These are phyloP conservation scores for Exophiala sp. DNA, from an alignment of 2,329 filamentous ascomycete genomes.

Conservation along the genomic window DNA sequence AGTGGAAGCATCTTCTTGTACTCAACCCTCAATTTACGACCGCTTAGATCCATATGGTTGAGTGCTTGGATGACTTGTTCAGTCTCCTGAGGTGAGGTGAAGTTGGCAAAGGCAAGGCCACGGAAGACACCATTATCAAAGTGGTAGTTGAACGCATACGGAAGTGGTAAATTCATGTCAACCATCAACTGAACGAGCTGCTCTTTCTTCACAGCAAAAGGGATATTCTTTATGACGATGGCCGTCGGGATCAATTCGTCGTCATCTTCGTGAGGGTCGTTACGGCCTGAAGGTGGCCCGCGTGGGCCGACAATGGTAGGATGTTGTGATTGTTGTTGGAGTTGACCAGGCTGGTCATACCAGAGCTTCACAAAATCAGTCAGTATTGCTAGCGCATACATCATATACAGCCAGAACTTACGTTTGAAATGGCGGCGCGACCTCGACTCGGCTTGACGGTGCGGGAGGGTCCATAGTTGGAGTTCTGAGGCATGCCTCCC, in stretches of 20 bases:
- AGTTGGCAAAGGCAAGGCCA: slow-evolving; percentile 95
- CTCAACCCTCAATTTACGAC: slow-evolving; percentile 89
- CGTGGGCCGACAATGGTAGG: slow-evolving; percentile 44
- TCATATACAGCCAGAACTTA: slow-evolving; percentile 47
- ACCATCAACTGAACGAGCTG: slow-evolving; percentile 91
- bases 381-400: slow-evolving; percentile 9
- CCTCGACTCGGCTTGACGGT: slow-evolving; percentile 57
- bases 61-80: slow-evolving; percentile 86
- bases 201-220: slow-evolving; percentile 97
- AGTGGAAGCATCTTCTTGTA: slow-evolving; percentile 99
- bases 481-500: slow-evolving; percentile 26
- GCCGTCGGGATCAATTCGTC: slow-evolving; percentile 96
- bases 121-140: slow-evolving; percentile 98
- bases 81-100: slow-evolving; percentile 92
- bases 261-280: slow-evolving; percentile 43
- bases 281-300: slow-evolving; percentile 40
- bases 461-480: slow-evolving; percentile 49
- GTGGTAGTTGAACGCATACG: slow-evolving; percentile 97
- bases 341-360: slow-evolving; percentile 52
- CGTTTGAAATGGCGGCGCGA: slow-evolving; percentile 65
- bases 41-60: slow-evolving; percentile 94
- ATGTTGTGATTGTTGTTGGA: slow-evolving; percentile 40
- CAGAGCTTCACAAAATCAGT: slow-evolving; percentile 50
- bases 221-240: slow-evolving; percentile 99
- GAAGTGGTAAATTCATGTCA: slow-evolving; percentile 85